Percentiles rank a stretch among this genome's conserved stretches.
phyloP scores from a whole-genome alignment of 306 rosid species.

The Astragalus glycyphyllos region DNA sequence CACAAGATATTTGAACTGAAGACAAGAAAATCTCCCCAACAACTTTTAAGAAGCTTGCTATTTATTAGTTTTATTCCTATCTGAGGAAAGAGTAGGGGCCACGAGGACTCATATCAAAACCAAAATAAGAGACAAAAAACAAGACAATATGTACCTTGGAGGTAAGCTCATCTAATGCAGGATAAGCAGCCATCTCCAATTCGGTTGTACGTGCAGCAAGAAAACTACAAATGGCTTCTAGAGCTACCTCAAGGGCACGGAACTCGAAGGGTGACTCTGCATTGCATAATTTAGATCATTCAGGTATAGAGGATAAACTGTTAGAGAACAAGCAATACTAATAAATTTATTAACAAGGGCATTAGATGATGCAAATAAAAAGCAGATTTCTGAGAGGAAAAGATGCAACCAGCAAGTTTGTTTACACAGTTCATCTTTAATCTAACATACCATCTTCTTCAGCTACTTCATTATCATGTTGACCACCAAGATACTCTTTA shows the following conservation, averaged over 20 bases:
- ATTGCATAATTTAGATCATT: conserved; percentile 52
- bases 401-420: conserved; percentile 27
- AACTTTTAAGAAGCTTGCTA: conserved; percentile 30
- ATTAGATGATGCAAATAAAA: conserved; percentile 25
- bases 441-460: conserved; percentile 85
- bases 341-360: conserved; percentile 11
- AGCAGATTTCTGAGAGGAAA: conserved; percentile 26
- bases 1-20: neutral
- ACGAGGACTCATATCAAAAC: conserved; percentile 13
- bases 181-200: conserved; percentile 93
- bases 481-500: conserved; percentile 54
- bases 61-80: conserved; percentile 18
- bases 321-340: conserved; percentile 4
- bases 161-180: conserved; percentile 94
- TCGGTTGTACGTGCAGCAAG: conserved; percentile 96
- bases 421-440: conserved; percentile 14
- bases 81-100: neutral
- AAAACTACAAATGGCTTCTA: conserved; percentile 95
- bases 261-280: conserved; percentile 96
- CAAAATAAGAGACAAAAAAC: conserved; percentile 4
- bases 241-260: conserved; percentile 93
- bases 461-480: conserved; percentile 62
- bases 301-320: conserved; percentile 32
- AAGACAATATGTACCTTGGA: conserved; percentile 64
- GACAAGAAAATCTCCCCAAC: conserved; percentile 9